phyloP scores from a whole-genome alignment of 441 rosid species.

The Adansonia gregorii region DNA sequence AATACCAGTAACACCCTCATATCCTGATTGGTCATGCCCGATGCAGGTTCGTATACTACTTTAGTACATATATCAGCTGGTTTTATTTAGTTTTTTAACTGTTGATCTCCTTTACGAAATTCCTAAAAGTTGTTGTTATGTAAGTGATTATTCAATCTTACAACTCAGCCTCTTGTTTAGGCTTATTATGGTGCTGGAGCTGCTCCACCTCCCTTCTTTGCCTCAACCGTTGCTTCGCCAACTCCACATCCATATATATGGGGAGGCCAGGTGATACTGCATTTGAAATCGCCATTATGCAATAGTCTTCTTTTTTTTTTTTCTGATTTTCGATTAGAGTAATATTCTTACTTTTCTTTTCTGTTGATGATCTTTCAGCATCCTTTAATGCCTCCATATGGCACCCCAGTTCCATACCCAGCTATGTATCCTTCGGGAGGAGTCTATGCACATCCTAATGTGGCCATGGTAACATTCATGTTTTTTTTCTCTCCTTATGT shows the following conservation, averaged over 20 bases:
- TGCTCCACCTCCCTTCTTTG: slow-evolving; percentile 79
- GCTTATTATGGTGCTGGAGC: slow-evolving; percentile 93
- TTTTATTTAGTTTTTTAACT: slow-evolving; percentile 15
- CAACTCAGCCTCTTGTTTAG: slow-evolving; percentile 46
- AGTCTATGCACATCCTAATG: slow-evolving; percentile 84
- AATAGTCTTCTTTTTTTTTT: neutral
- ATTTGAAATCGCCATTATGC: slow-evolving; percentile 16
- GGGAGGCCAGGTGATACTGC: slow-evolving; percentile 81
- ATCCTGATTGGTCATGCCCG: slow-evolving; percentile 91
- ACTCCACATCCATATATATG: slow-evolving; percentile 89
- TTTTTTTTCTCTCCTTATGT: neutral
- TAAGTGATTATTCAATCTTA: slow-evolving; percentile 30
- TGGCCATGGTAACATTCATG: slow-evolving; percentile 60
- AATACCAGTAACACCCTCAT: slow-evolving; percentile 64
- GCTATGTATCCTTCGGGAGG: slow-evolving; percentile 94
- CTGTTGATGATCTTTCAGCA: slow-evolving; percentile 55
- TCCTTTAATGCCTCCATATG: slow-evolving; percentile 86
- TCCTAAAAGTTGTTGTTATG: neutral
- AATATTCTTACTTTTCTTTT: slow-evolving; percentile 22
- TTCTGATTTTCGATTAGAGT: neutral
- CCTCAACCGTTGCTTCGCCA: slow-evolving; percentile 89
- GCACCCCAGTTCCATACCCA: slow-evolving; percentile 93
- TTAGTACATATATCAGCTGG: neutral
- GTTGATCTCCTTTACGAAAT: slow-evolving; percentile 12
- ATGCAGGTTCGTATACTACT: slow-evolving; percentile 68